phyloP scores from a whole-genome alignment of 805 yeast genomes.

The Zygotorulaspora sp. region DNA sequence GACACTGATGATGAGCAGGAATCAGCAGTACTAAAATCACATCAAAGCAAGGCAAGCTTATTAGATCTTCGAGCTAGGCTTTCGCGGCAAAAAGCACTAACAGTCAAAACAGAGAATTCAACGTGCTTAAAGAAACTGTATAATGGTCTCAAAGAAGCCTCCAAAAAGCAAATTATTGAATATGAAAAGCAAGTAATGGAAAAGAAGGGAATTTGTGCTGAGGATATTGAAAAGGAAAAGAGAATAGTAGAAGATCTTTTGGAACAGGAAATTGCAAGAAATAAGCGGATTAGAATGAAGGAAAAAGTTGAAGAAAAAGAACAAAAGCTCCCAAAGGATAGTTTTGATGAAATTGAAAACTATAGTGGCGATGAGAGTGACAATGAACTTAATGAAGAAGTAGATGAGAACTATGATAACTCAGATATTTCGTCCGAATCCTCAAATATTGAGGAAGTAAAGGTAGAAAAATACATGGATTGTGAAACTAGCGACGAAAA shows the following conservation, averaged over 20 bases:
- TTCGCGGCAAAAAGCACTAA: constrained; percentile 23
- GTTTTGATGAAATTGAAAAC: constrained; percentile 15
- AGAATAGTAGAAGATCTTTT: constrained; percentile 34
- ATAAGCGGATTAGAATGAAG: constrained; percentile 40
- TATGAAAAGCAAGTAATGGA: constrained; percentile 45
- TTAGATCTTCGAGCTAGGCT: constrained; percentile 36
- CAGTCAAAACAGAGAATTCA: constrained; percentile 7
- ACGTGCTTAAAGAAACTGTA: constrained; percentile 34
- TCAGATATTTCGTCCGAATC: background rate
- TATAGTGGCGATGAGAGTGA: constrained; percentile 8
- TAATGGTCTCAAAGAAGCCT: constrained; percentile 39
- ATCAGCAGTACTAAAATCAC: constrained; percentile 11
- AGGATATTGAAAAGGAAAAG: constrained; percentile 38
- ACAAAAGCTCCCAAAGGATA: constrained; percentile 18
- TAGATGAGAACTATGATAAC: too few species aligned
- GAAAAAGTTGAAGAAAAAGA: constrained; percentile 37
- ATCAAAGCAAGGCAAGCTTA: constrained; percentile 34
- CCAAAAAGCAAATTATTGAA: constrained; percentile 46
- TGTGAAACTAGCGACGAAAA: background rate
- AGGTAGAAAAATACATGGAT: background rate
- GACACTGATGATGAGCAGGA: constrained; percentile 15
- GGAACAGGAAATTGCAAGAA: constrained; percentile 50
- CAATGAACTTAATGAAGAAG: background rate
- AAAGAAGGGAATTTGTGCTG: constrained; percentile 42
- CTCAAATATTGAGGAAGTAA: background rate